Conservation (phyloP, 495 filamentous ascomycete species). For the Hypoxylon cercidicola region DNA sequence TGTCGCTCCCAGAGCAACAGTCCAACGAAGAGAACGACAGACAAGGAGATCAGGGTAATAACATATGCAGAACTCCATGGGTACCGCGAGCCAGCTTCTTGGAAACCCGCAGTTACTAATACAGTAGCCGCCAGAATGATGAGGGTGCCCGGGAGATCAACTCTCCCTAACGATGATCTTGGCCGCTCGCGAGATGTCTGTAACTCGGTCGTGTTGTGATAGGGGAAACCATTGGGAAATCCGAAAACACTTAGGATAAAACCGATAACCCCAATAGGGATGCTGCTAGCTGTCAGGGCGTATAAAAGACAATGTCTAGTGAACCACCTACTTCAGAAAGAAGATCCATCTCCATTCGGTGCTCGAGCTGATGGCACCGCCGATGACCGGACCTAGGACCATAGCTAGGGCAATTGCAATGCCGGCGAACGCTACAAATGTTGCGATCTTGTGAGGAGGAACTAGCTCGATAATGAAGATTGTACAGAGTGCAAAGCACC, state of each 20-base stretch:
- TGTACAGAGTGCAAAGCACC: neutral
- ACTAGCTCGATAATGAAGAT: neutral
- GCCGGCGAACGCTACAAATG: neutral
- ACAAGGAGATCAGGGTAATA: neutral
- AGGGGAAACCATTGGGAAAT: too few species aligned
- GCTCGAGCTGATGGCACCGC: neutral
- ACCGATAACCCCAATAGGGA: too few species aligned
- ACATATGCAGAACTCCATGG: neutral
- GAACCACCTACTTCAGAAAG: neutral
- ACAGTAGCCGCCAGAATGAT: neutral
- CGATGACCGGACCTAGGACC: neutral
- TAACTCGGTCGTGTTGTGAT: neutral
- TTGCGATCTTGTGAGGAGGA: neutral
- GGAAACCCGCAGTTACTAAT: neutral
- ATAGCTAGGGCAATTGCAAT: neutral
- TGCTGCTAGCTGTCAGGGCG: neutral
- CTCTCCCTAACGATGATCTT: neutral
- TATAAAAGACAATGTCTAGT: neutral
- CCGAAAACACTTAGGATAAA: too few species aligned
- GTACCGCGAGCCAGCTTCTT: neutral
- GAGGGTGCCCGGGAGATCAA: neutral
- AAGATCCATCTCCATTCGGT: slow-evolving; percentile 1
- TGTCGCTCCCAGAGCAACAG: neutral
- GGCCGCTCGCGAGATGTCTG: neutral
- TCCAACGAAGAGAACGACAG: neutral